Conservation (phyloP, 805 yeast species). For the Yamadazyma sp. region DNA sequence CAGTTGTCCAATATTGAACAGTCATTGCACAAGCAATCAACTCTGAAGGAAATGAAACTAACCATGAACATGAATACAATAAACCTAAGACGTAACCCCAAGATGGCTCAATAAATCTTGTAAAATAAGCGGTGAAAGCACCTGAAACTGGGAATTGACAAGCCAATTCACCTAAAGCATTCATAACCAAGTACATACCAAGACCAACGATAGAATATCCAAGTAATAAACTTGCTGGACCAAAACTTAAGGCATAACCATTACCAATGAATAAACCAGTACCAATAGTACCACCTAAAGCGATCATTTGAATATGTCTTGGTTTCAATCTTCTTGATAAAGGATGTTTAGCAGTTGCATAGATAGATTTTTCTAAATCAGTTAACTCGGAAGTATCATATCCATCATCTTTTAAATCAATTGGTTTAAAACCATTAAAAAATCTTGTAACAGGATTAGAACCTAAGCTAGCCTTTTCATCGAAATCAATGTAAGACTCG, state of each 20-base stretch:
- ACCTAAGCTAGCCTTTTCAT: too few relatives aligned
- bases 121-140: constrained; percentile 33
- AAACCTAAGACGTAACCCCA: constrained; percentile 37
- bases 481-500: too few relatives aligned
- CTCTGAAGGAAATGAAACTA: constrained; percentile 33
- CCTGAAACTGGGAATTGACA: constrained; percentile 42
- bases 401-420: constrained; percentile 37
- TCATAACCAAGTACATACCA: constrained; percentile 55
- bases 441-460: constrained; percentile 12
- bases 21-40: constrained; percentile 37
- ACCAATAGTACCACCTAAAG: constrained; percentile 72
- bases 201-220: constrained; percentile 58
- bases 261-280: constrained; percentile 54
- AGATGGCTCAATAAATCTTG: constrained; percentile 33
- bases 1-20: constrained; percentile 30
- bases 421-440: constrained; percentile 37
- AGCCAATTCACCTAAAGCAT: constrained; percentile 62
- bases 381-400: constrained; percentile 39
- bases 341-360: constrained; percentile 36
- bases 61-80: constrained; percentile 34
- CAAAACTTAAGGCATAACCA: constrained; percentile 41
- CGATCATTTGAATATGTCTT: constrained; percentile 68
- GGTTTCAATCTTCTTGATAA: constrained; percentile 52
- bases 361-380: constrained; percentile 35
- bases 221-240: constrained; percentile 44